A percentile compares a stretch with the other conserved stretches of the same genome.
Conservation (phyloP, 2,329 filamentous ascomycete species). For the Pyrenophora teres region DNA sequence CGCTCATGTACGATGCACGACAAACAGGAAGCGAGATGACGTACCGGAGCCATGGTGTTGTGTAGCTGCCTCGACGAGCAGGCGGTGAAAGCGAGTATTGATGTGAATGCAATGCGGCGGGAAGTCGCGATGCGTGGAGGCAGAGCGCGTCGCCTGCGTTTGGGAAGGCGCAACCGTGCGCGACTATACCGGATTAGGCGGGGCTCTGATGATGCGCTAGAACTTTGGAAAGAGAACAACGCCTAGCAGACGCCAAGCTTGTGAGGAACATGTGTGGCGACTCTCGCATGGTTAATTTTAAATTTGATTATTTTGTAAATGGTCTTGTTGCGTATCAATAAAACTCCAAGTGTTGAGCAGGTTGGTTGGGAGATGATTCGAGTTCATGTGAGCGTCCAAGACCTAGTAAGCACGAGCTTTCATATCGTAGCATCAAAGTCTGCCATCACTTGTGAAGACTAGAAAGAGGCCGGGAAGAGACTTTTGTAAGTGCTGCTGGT, state of each 20-base stretch:
- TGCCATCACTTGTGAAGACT: no score
- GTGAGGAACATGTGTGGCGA: no score
- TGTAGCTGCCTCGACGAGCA: conserved; percentile 25
- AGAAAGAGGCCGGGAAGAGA: no score
- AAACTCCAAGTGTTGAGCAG: no score
- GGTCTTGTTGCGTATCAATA: no score
- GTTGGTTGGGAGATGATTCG: no score
- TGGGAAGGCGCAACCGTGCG: conserved; percentile 32
- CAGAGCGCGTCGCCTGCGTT: conserved; percentile 39
- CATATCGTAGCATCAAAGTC: no score
- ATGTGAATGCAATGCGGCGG: conserved; percentile 28
- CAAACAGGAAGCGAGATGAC: conserved; percentile 17
- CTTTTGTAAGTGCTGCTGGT: no score
- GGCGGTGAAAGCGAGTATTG: conserved; percentile 24
- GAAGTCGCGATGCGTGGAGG: conserved; percentile 41
- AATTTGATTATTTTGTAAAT: no score
- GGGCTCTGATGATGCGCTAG: background rate
- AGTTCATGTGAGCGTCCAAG: no score
- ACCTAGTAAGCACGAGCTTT: no score
- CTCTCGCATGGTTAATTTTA: no score
- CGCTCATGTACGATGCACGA: conserved; percentile 1
- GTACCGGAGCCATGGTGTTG: conserved; percentile 42
- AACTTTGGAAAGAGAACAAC: background rate
- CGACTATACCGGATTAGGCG: conserved; percentile 14
- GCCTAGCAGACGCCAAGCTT: background rate